Evolutionary conservation across 2,329 filamentous ascomycete genomes (phyloP), one percentile per base, ranked within the genome.

Genomic region (Ophiocordyceps robertsii): DNA sequence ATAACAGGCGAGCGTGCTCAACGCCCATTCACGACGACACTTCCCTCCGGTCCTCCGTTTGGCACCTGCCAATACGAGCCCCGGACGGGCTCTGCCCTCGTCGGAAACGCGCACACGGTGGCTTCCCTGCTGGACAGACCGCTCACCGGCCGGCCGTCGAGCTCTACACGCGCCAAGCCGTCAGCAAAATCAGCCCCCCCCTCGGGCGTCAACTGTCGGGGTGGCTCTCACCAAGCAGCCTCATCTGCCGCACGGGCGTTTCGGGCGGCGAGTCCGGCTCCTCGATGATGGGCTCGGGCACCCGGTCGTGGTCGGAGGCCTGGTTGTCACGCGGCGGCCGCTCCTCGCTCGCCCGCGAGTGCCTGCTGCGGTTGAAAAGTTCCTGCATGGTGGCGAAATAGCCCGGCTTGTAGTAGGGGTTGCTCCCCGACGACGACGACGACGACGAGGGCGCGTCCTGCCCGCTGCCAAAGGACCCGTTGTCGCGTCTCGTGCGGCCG

Each of bases 391-490:
- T 43, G 9, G 49, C 42, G 32, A 47, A 49, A 16, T 50, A 50
- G 31, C 53, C 49, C 31, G 58, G 56, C 19, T 52, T 52, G 33
- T 62, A 62, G 43, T 62, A 62, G 1, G 60, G 66, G 49, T 56
- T 58, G 47, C 37, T 56, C 46, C 37, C 55, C 51, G 37, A 51
- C 45, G 46, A 50, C 45, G 35, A 64, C 46, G 6, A 60, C 16
- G 35, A n/a, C 35, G 35, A 19, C 35, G 35, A 37, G 17, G 6
- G 9, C 7, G 7, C 14, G n/a, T 36, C n/a, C 5, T 16, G 14
- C 2, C 33, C 13, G 13, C 14, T 14, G 14, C 33, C 33, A 17
- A 17, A 36, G 9, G 33, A 3, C 33, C 9, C 16, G 14, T 36
- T 17, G 6, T 16, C n/a, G 9, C 9, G 10, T 5, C 6, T 16